These are phyloP conservation scores for Candida gorgasii DNA, from an alignment of 805 yeast genomes.

Conservation along the genomic window DNA sequence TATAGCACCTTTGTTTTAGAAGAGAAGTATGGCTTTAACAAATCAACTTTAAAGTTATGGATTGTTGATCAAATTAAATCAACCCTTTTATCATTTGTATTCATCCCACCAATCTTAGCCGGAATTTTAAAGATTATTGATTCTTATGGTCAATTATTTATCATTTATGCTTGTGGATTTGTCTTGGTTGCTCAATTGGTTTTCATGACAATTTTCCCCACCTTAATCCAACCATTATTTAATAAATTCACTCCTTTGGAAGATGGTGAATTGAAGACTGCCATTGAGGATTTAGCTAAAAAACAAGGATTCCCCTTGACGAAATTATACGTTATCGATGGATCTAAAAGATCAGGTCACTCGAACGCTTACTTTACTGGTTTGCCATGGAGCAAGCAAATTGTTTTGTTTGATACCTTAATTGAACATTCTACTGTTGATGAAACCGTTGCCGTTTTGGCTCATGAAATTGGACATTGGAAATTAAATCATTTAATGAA, in stretches of 20 bases:
- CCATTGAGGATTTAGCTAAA: slow-evolving; percentile 78
- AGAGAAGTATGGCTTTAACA: slow-evolving; percentile 92
- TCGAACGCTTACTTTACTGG: slow-evolving; percentile 97
- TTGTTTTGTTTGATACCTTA: slow-evolving; percentile 90
- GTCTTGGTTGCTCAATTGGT: slow-evolving; percentile 70
- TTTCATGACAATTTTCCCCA: slow-evolving; percentile 76
- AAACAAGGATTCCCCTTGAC: slow-evolving; percentile 82
- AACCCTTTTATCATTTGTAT: slow-evolving; percentile 47
- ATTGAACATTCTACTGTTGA: slow-evolving; percentile 72
- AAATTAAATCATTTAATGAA: slow-evolving; percentile 83
- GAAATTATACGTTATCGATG: slow-evolving; percentile 86
- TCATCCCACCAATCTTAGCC: slow-evolving; percentile 75
- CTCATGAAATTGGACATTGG: slow-evolving; percentile 99
- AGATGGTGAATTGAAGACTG: slow-evolving; percentile 81
- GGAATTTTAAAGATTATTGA: slow-evolving; percentile 80
- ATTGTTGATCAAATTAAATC: slow-evolving; percentile 69
- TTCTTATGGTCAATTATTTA: slow-evolving; percentile 75
- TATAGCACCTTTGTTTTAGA: slow-evolving; percentile 86
- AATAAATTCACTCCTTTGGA: slow-evolving; percentile 88
- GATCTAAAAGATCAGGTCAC: slow-evolving; percentile 95
- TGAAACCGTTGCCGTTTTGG: slow-evolving; percentile 91
- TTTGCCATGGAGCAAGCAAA: slow-evolving; percentile 94
- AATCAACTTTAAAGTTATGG: slow-evolving; percentile 74
- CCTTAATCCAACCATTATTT: slow-evolving; percentile 87
- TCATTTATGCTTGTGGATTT: slow-evolving; percentile 75